A percentile compares a stretch with the other conserved stretches of the same genome.
phyloP scores from a whole-genome alignment of 768 basidiomycete species.

The Tylopilus plumbeoviolaceoides region DNA sequence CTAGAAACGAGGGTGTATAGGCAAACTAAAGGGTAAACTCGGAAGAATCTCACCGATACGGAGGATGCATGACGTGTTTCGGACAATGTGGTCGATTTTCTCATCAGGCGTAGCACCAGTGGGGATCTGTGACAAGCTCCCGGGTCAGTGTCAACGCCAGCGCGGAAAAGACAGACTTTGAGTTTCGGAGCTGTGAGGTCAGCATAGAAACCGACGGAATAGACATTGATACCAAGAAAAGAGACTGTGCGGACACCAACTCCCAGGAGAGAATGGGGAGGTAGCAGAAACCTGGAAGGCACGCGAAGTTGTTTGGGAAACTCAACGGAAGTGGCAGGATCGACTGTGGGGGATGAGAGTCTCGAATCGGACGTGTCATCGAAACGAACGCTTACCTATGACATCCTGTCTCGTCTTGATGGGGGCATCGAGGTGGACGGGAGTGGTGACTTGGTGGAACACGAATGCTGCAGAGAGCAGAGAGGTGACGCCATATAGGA shows the following conservation, averaged over 20 bases:
- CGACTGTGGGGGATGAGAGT: conserved; percentile 39
- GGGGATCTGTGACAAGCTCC: conserved; percentile 42
- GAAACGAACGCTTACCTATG: conserved; percentile 14
- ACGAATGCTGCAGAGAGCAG: conserved; percentile 28
- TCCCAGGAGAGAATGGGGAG: conserved; percentile 70
- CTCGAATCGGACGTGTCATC: not conserved
- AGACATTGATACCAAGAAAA: conserved; percentile 84
- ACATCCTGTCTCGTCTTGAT: conserved; percentile 12
- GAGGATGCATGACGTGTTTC: conserved; percentile 65
- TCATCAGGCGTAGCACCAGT: conserved; percentile 56
- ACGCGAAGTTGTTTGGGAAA: conserved; percentile 67
- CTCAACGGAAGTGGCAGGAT: conserved; percentile 68
- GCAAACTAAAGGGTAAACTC: not conserved
- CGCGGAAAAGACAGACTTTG: conserved; percentile 37
- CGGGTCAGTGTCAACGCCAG: not conserved
- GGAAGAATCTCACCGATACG: conserved; percentile 56
- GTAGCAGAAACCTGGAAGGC: conserved; percentile 58
- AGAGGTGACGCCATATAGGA: conserved; percentile 34
- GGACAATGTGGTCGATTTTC: conserved; percentile 64
- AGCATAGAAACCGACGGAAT: conserved; percentile 87
- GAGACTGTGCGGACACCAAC: conserved; percentile 87
- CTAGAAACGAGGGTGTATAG: conserved; percentile 32
- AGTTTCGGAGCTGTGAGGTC: conserved; percentile 67
- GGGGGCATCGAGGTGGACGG: conserved; percentile 46
- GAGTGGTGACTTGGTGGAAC: conserved; percentile 20